Evolutionary conservation across 2,329 filamentous ascomycete genomes (phyloP).

Genomic region (Chalara sp.): DNA sequence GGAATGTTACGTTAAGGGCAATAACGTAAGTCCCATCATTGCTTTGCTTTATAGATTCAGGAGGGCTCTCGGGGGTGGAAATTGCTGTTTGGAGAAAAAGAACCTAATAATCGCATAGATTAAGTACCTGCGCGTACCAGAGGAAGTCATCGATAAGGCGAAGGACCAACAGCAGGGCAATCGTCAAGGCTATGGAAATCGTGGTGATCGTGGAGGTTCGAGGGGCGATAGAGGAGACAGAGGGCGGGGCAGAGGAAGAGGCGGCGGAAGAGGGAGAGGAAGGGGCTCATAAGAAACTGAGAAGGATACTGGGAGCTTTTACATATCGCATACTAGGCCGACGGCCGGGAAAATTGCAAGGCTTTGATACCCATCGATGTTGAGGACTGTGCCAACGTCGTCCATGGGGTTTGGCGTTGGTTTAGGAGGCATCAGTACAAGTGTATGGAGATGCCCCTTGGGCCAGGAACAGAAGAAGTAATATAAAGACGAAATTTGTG

Average conservation of each 20-base stretch:
- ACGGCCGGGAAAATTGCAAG: too few species aligned
- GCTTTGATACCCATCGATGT: too few species aligned
- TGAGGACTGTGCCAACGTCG: too few species aligned
- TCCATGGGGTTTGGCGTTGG: too few species aligned
- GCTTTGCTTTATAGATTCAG: too few species aligned
- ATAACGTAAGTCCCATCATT: slow-evolving; percentile 60
- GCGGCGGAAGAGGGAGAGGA: slow-evolving; percentile 17
- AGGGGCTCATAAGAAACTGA: slow-evolving; percentile 16
- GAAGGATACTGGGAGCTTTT: slow-evolving; percentile 1
- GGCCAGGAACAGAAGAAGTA: too few species aligned
- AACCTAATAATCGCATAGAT: slow-evolving; percentile 45
- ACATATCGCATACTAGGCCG: background rate
- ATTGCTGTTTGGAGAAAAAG: too few species aligned
- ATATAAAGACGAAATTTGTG: background rate
- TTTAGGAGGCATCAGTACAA: too few species aligned
- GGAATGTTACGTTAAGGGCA: slow-evolving; percentile 94
- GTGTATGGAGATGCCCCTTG: background rate
- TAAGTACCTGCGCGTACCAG: slow-evolving; percentile 93
- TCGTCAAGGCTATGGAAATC: slow-evolving; percentile 38
- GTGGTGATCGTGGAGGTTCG: slow-evolving; percentile 57
- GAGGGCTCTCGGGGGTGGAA: too few species aligned
- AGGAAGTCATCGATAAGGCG: slow-evolving; percentile 91
- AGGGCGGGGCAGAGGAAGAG: slow-evolving; percentile 36
- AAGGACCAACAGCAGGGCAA: slow-evolving; percentile 68
- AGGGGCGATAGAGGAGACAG: slow-evolving; percentile 48